Evolutionary conservation across 257 asterid species (phyloP).

Genomic region (Scutellaria galericulata): DNA sequence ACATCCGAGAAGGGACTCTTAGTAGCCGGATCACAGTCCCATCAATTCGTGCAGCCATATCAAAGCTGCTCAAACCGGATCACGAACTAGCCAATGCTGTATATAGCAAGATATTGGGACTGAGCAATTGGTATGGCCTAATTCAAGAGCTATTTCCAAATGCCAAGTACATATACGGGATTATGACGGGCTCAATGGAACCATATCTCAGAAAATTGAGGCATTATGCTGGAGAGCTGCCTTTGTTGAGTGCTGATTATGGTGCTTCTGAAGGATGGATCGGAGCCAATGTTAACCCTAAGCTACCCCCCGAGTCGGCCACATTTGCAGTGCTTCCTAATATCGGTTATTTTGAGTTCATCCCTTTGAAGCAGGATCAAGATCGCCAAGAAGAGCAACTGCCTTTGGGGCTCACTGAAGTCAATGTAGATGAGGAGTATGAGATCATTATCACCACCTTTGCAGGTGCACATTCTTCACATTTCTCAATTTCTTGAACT

Average conservation of each 20-base stretch:
- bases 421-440: slow-evolving; percentile 75
- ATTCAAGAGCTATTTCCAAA: slow-evolving; percentile 76
- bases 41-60: slow-evolving; percentile 63
- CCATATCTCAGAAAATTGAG: slow-evolving; percentile 81
- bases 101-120: slow-evolving; percentile 47
- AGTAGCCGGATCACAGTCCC: slow-evolving; percentile 68
- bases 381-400: slow-evolving; percentile 40
- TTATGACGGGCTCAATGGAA: slow-evolving; percentile 98
- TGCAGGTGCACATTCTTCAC: slow-evolving; percentile 57
- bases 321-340: slow-evolving; percentile 84
- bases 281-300: slow-evolving; percentile 80
- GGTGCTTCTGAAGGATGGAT: slow-evolving; percentile 98
- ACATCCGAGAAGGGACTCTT: slow-evolving; percentile 74
- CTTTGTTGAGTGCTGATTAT: slow-evolving; percentile 84
- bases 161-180: slow-evolving; percentile 74
- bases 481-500: background rate
- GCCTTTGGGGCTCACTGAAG: slow-evolving; percentile 75
- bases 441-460: slow-evolving; percentile 79
- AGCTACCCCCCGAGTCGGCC: slow-evolving; percentile 70
- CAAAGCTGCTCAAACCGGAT: slow-evolving; percentile 64
- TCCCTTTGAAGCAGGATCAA: slow-evolving; percentile 54
- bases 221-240: slow-evolving; percentile 83
- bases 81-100: slow-evolving; percentile 68
- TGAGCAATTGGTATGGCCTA: slow-evolving; percentile 81
- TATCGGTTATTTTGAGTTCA: slow-evolving; percentile 83